Evolutionary conservation across 2,329 filamentous ascomycete species (phyloP).

Genomic region (Raffaelea albimanens): DNA sequence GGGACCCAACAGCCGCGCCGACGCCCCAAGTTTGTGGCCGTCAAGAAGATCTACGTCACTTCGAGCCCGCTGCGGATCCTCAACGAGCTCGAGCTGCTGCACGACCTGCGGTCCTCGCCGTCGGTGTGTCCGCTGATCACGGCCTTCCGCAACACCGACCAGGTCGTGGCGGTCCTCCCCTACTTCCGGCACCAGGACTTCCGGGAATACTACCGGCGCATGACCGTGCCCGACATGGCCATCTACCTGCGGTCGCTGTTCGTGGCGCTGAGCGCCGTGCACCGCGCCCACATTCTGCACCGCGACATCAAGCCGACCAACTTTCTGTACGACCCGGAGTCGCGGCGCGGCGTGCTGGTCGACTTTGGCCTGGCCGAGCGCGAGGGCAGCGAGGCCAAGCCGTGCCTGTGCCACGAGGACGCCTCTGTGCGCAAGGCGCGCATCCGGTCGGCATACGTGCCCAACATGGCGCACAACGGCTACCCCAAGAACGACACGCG

Average conservation of each 20-base stretch:
- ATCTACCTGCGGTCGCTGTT: conserved; percentile 87
- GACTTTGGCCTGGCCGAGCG: conserved; percentile 96
- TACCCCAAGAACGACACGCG: conserved; percentile 88
- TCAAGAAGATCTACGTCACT: conserved; percentile 99
- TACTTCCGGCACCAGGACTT: conserved; percentile 97
- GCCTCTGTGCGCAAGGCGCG: conserved; percentile 51
- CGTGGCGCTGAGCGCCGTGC: conserved; percentile 73
- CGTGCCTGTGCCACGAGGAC: conserved; percentile 70
- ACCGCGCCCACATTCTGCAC: conserved; percentile 77
- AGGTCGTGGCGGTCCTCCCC: conserved; percentile 88
- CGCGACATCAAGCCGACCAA: conserved; percentile 97
- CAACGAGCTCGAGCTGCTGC: conserved; percentile 89
- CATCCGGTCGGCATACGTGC: conserved; percentile 48
- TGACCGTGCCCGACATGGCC: conserved; percentile 77
- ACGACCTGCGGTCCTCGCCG: conserved; percentile 72
- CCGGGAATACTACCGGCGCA: conserved; percentile 83
- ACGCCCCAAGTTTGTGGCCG: conserved; percentile 72
- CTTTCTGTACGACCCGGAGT: conserved; percentile 80
- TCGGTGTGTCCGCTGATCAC: conserved; percentile 94
- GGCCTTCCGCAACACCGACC: conserved; percentile 88
- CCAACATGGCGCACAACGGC: conserved; percentile 46
- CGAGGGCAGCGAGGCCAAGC: conserved; percentile 65
- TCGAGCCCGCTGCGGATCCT: conserved; percentile 88
- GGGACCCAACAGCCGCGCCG: conserved; percentile 18
- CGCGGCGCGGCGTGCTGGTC: conserved; percentile 81